Conservation (phyloP, 306 rosid species). For the Gillenia trifoliata region DNA sequence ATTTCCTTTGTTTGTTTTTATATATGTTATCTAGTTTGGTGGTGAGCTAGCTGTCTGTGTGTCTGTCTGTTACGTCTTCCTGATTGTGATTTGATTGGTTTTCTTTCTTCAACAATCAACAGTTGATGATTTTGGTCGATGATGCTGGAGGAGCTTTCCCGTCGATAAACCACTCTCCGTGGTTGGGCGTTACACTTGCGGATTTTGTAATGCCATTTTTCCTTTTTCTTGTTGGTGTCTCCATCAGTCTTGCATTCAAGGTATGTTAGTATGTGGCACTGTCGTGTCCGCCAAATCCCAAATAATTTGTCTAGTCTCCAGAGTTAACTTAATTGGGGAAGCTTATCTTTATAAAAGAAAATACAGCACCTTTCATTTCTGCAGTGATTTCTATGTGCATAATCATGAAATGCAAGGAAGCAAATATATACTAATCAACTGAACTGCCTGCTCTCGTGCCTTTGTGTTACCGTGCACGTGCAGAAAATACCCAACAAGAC, state of each 20-base stretch:
- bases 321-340: not conserved
- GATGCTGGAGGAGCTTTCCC: constrained; percentile 72
- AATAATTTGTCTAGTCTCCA: too few relatives aligned
- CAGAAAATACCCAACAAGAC: constrained; percentile 63
- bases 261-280: constrained; percentile 17
- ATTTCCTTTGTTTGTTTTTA: too few relatives aligned
- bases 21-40: too few relatives aligned
- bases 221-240: constrained; percentile 68
- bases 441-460: not conserved
- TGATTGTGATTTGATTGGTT: not conserved
- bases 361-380: not conserved
- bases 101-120: constrained; percentile 1
- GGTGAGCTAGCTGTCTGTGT: too few relatives aligned
- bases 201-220: constrained; percentile 85
- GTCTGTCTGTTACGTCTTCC: not conserved
- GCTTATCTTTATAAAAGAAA: not conserved
- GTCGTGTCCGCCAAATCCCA: not conserved
- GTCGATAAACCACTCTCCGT: constrained; percentile 74
- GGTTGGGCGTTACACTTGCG: constrained; percentile 78
- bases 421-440: not conserved
- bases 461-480: constrained; percentile 19
- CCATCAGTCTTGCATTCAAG: constrained; percentile 66
- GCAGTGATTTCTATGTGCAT: not conserved
- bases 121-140: constrained; percentile 79
- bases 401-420: not conserved